phyloP scores from a whole-genome alignment of 1,284 basidiomycete species.

The Phenoliferia sp. region DNA sequence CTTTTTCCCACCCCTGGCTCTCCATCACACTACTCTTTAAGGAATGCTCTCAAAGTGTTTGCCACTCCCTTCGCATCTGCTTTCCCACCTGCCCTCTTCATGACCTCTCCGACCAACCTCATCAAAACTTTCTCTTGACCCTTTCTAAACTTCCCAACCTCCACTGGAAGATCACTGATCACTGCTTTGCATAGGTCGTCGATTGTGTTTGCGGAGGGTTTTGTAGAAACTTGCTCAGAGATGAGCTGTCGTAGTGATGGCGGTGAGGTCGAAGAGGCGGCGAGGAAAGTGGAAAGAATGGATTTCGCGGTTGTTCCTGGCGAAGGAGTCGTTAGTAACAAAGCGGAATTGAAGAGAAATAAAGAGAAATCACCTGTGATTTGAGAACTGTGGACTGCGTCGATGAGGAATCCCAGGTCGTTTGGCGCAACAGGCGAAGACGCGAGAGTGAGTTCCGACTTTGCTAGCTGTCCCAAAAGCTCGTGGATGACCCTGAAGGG shows the following conservation, averaged over 20 bases:
- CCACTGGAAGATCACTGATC: constrained; percentile 62
- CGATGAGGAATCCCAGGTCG: constrained; percentile 71
- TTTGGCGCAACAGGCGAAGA: constrained; percentile 57
- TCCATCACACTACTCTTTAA: too few relatives aligned
- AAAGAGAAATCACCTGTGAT: constrained; percentile 57
- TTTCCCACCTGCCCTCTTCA: constrained; percentile 74
- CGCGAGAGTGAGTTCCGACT: constrained; percentile 57
- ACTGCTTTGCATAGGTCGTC: constrained; percentile 45
- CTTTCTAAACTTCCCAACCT: constrained; percentile 61
- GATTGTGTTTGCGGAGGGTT: constrained; percentile 32
- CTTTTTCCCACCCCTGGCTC: too few relatives aligned
- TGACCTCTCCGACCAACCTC: constrained; percentile 81
- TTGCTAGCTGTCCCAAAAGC: constrained; percentile 67
- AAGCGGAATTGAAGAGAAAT: not conserved
- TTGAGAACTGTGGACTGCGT: constrained; percentile 60
- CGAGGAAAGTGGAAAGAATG: constrained; percentile 27
- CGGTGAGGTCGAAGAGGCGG: constrained; percentile 33
- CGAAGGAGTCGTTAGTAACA: not conserved
- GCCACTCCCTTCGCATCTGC: constrained; percentile 56
- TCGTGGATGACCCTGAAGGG: constrained; percentile 82
- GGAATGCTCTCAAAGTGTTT: constrained; percentile 34
- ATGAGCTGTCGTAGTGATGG: constrained; percentile 6
- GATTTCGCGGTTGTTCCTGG: constrained; percentile 39
- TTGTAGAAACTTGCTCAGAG: constrained; percentile 8
- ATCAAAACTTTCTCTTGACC: constrained; percentile 81